Percentiles rank a stretch among this genome's conserved stretches.
Evolutionary conservation across 495 filamentous ascomycete genomes (phyloP).

Genomic region (Neurospora sp.): DNA sequence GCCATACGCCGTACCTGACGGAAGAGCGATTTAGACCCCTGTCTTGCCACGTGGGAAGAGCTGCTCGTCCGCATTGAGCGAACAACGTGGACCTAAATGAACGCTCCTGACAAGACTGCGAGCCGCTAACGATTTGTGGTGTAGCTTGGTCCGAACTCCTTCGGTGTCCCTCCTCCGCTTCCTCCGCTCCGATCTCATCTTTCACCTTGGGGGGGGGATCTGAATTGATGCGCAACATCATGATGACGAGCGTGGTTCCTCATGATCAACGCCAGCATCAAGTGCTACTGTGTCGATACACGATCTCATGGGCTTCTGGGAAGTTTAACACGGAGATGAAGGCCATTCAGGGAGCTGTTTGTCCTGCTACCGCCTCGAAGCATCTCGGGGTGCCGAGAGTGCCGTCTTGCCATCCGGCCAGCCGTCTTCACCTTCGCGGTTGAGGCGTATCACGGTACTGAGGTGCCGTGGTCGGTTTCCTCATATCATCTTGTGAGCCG

Average conservation of each 20-base stretch:
- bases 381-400: neutral
- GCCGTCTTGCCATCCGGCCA: neutral
- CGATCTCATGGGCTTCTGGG: neutral
- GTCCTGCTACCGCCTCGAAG: neutral
- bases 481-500: neutral
- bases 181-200: neutral
- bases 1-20: neutral
- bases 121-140: neutral
- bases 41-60: neutral
- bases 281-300: neutral
- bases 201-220: neutral
- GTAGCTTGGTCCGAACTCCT: neutral
- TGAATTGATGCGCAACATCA: neutral
- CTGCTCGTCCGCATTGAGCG: neutral
- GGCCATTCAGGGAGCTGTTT: neutral
- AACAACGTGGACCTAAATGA: neutral
- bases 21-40: neutral
- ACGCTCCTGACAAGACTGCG: neutral
- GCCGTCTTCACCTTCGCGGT: neutral
- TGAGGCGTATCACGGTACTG: neutral
- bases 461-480: neutral
- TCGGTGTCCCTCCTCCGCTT: neutral
- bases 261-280: neutral
- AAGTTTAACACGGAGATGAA: neutral
- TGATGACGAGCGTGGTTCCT: neutral